Evolutionary conservation across 768 basidiomycete species (phyloP), one percentile per base, ranked within the genome.

Genomic region (Lyophyllum shimeji): DNA sequence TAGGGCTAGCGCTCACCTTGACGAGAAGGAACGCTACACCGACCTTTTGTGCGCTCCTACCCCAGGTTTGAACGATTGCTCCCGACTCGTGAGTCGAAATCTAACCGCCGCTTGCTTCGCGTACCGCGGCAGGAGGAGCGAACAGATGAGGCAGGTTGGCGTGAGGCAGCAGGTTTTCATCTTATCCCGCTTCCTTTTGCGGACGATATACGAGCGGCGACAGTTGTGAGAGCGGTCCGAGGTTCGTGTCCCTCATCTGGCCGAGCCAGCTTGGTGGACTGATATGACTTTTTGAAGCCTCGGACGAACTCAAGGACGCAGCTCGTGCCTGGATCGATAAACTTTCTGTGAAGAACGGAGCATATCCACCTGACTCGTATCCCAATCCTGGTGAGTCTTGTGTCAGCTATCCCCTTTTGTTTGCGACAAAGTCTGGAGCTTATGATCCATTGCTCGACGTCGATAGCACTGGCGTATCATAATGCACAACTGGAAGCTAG

Each of bases 101-200:
- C 29, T 24, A 18, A 27, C 50, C 42, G 31, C 29, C 55, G 23
- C 37, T 50, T 46, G n/a, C 7, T 18, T 21, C 58, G 43, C 42
- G 21, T 48, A 57, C 17, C 17, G 18, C 54, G 12, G 15, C 59
- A 95, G 86, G 86, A 81, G 55, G 93, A 97, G 68, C 81, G 80
- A 46, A 61, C 73, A 31, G 85, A 88, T 63, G 83, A 86, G 29
- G 81, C 79, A 9, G 92, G 90, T 7, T 89, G 85, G 77, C 85
- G 82, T 50, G 86, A 90, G 40, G 93, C 97, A 31, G 85, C 91
- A 1, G 97, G 97, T 5, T 90, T 98, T 64, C 95, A 98, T 69
- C 76, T 98, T 49, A 88, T 98, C 55, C 89, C 89, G 15, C 69
- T 98, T n/a, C 95, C 96, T 0, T 99, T 90, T 67, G 89, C 91